phyloP scores from a whole-genome alignment of 2,329 filamentous ascomycete genomes.

The Mollisia scopiformis region DNA sequence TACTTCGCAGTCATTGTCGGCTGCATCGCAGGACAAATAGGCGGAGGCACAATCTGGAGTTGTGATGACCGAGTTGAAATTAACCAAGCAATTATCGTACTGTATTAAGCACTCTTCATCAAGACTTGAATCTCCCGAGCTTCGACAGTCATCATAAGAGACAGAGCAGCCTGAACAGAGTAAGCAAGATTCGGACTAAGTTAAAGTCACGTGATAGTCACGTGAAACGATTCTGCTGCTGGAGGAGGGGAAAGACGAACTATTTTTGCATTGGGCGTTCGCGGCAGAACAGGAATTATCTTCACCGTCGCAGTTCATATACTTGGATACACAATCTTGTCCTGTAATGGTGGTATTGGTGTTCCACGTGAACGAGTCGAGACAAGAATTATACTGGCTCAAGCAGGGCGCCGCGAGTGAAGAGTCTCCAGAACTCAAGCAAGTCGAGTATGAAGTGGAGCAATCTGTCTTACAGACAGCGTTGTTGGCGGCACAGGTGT shows the following conservation, averaged over 20 bases:
- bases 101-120: constrained; percentile 9
- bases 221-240: too few species aligned
- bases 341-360: constrained; percentile 6
- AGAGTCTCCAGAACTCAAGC: constrained; percentile 2
- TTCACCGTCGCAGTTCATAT: constrained; percentile 9
- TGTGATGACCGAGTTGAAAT: not conserved
- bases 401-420: constrained; percentile 1
- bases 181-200: too few species aligned
- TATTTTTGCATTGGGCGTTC: constrained; percentile 18
- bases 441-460: constrained; percentile 8
- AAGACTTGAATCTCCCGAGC: constrained; percentile 9
- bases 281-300: constrained; percentile 10
- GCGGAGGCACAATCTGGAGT: constrained; percentile 3
- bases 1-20: constrained; percentile 14
- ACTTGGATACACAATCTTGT: constrained; percentile 18
- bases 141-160: constrained; percentile 8
- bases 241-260: too few species aligned
- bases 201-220: too few species aligned
- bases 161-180: too few species aligned
- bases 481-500: constrained; percentile 2
- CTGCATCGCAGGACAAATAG: constrained; percentile 5
- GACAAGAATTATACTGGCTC: constrained; percentile 5
- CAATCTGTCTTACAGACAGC: constrained; percentile 9
- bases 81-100: constrained; percentile 10
- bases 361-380: not conserved